These are phyloP conservation scores for Tolypocladium ophioglossoides DNA, from an alignment of 2,329 filamentous ascomycete species.

Conservation along the genomic window DNA sequence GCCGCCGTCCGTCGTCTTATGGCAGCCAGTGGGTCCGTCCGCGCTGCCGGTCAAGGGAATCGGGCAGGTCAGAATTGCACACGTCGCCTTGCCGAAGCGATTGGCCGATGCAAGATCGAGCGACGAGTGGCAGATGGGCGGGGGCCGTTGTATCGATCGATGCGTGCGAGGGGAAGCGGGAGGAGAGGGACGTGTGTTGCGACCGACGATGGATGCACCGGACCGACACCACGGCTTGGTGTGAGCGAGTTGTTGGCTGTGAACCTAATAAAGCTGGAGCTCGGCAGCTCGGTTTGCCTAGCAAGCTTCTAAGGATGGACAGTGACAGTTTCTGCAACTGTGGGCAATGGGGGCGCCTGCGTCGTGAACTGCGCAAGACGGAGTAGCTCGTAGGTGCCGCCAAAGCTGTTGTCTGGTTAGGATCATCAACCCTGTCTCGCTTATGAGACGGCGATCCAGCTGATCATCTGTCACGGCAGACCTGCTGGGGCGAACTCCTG, in stretches of 20 bases:
- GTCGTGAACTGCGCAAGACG: background rate
- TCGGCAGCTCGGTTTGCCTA: background rate
- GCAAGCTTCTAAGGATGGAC: background rate
- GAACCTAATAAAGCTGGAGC: background rate
- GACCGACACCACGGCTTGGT: background rate
- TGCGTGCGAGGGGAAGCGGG: background rate
- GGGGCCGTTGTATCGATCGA: background rate
- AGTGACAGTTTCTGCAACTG: background rate
- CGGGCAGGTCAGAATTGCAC: background rate
- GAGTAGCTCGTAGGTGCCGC: background rate
- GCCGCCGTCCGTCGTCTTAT: background rate
- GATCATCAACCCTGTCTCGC: background rate
- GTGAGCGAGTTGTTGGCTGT: background rate
- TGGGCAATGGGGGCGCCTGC: background rate
- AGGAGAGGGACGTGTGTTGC: background rate
- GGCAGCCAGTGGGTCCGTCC: background rate
- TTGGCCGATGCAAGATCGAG: conserved; percentile 1
- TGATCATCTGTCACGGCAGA: background rate
- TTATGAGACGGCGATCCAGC: background rate
- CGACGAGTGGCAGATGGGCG: background rate
- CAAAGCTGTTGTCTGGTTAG: background rate
- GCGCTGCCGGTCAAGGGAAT: background rate
- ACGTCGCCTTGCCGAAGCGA: background rate
- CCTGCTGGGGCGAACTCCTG: background rate
- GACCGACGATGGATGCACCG: background rate